Evolutionary conservation across 331 rosid species (phyloP).

Genomic region (Rhamnella rubrinervis): DNA sequence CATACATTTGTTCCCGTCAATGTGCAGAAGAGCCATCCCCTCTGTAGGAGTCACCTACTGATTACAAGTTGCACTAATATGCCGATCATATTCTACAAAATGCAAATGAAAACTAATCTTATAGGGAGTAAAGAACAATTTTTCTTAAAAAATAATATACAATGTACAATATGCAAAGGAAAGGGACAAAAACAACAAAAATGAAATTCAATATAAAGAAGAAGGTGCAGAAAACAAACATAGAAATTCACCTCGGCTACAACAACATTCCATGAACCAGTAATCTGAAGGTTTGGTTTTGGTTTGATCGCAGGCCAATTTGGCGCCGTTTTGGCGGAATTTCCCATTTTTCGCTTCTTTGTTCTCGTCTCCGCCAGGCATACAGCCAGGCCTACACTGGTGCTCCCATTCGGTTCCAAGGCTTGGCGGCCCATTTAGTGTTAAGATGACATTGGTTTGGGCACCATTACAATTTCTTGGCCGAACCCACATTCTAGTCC

Average conservation of each 20-base stretch:
- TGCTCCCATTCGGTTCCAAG: neutral
- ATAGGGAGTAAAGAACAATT: neutral
- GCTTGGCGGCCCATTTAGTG: no score
- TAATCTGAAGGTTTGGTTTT: conserved; percentile 59
- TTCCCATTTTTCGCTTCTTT: conserved; percentile 68
- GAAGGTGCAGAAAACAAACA: neutral
- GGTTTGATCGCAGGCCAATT: conserved; percentile 79
- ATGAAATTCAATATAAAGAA: neutral
- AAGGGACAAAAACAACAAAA: neutral
- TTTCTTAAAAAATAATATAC: neutral
- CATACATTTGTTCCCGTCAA: conserved; percentile 87
- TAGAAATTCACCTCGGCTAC: conserved; percentile 68
- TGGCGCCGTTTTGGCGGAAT: conserved; percentile 32
- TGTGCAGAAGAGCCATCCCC: conserved; percentile 92
- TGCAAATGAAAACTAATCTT: neutral
- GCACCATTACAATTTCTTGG: no score
- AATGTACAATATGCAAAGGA: neutral
- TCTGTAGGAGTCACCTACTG: conserved; percentile 75
- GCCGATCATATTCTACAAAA: conserved; percentile 25
- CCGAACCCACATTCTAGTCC: no score
- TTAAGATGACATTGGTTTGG: no score
- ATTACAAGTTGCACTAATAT: conserved; percentile 24
- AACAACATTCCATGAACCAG: conserved; percentile 62
- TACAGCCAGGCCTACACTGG: neutral
- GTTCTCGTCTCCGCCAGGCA: conserved; percentile 31